phyloP scores from a whole-genome alignment of 2,329 filamentous ascomycete species.

The Periconia sp. region DNA sequence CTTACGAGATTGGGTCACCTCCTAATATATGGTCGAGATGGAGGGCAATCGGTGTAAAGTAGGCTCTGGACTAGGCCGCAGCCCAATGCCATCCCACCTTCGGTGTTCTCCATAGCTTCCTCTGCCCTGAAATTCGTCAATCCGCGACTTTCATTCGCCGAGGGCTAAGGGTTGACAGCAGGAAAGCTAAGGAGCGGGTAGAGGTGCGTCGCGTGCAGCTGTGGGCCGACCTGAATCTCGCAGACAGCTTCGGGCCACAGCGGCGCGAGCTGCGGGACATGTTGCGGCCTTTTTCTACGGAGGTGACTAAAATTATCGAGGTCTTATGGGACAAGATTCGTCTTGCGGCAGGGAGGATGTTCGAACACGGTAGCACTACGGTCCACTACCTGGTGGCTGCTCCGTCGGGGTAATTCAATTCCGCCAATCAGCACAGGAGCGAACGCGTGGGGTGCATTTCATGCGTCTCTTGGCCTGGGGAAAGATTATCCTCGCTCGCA shows the following conservation, averaged over 20 bases:
- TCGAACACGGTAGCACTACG: slow-evolving; percentile 30
- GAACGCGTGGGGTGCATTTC: slow-evolving; percentile 34
- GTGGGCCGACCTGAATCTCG: slow-evolving; percentile 25
- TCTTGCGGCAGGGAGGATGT: slow-evolving; percentile 30
- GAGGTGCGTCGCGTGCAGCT: slow-evolving; percentile 25
- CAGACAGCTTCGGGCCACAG: slow-evolving; percentile 30
- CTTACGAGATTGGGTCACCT: slow-evolving; percentile 37
- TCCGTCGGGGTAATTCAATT: slow-evolving; percentile 22
- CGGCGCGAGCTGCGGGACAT: slow-evolving; percentile 41
- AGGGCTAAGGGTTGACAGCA: slow-evolving; percentile 19
- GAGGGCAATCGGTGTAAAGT: slow-evolving; percentile 40
- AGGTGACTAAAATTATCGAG: slow-evolving; percentile 43
- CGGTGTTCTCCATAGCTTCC: slow-evolving; percentile 27
- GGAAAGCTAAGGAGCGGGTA: slow-evolving; percentile 24
- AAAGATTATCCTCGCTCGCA: slow-evolving; percentile 15
- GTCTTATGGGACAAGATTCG: slow-evolving; percentile 26
- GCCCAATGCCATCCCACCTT: slow-evolving; percentile 40
- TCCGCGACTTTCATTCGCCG: slow-evolving; percentile 34
- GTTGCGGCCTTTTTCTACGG: slow-evolving; percentile 39
- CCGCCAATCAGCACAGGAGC: slow-evolving; percentile 33
- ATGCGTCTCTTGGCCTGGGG: slow-evolving; percentile 40
- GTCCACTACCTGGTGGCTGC: slow-evolving; percentile 17
- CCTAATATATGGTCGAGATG: slow-evolving; percentile 46
- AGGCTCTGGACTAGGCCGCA: slow-evolving; percentile 36
- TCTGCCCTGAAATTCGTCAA: slow-evolving; percentile 28